These are phyloP conservation scores for Globisporangium uncinulatum DNA, from an alignment of 352 stramenopile species.

Conservation along the genomic window DNA sequence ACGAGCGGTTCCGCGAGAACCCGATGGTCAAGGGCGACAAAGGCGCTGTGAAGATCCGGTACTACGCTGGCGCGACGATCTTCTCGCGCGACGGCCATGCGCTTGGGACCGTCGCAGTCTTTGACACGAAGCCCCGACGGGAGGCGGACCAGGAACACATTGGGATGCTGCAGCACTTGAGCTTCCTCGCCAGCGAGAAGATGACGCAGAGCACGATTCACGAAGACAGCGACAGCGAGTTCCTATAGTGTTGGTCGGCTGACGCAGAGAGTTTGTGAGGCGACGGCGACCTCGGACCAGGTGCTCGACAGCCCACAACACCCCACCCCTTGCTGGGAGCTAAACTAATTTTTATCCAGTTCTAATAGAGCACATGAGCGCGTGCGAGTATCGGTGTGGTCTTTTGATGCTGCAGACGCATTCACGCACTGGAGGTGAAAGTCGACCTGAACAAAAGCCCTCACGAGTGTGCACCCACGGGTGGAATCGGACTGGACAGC, in stretches of 20 bases:
- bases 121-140: conserved; percentile 73
- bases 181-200: conserved; percentile 84
- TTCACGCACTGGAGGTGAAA: too few species aligned
- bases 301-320: conserved; percentile 1
- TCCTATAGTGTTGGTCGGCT: conserved; percentile 33
- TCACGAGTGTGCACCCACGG: too few species aligned
- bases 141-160: conserved; percentile 85
- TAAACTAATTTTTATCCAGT: conserved; percentile 1
- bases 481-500: too few species aligned
- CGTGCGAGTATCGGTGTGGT: not conserved
- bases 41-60: conserved; percentile 80
- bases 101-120: conserved; percentile 75
- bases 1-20: conserved; percentile 84
- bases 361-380: not conserved
- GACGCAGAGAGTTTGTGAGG: conserved; percentile 1
- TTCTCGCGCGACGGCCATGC: conserved; percentile 75
- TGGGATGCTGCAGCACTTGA: conserved; percentile 83
- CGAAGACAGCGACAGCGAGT: conserved; percentile 77
- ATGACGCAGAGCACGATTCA: conserved; percentile 81
- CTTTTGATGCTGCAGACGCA: too few species aligned
- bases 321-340: not conserved
- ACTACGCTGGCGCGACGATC: conserved; percentile 82
- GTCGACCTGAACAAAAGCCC: too few species aligned
- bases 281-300: not conserved
- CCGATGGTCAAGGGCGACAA: conserved; percentile 85